A percentile compares a stretch with the other conserved stretches of the same genome.
These are phyloP conservation scores for Saccharomyces hybrid DNA, from an alignment of 1,139 yeast species.

Conservation along the genomic window DNA sequence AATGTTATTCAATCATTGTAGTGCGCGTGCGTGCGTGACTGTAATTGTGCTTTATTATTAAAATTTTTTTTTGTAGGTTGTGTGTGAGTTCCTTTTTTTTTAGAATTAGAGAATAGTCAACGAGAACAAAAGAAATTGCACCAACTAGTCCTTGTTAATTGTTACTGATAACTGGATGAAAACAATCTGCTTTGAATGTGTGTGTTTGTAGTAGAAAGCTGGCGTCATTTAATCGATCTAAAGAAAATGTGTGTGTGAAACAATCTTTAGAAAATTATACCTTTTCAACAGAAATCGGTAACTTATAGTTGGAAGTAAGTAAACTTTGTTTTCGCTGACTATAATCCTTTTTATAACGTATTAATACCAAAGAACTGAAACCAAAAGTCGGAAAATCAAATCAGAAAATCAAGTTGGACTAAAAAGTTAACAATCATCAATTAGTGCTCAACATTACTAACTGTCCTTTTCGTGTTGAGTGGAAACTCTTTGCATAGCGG, in stretches of 20 bases:
- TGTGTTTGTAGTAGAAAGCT: background rate
- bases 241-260: background rate
- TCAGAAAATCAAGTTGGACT: background rate
- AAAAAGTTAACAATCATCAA: background rate
- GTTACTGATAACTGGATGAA: background rate
- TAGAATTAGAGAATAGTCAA: background rate
- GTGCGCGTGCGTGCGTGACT: background rate
- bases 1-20: background rate
- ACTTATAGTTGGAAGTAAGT: background rate
- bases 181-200: background rate
- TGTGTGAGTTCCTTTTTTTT: background rate
- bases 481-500: slow-evolving; percentile 96
- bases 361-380: background rate
- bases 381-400: background rate
- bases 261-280: background rate
- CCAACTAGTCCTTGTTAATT: background rate
- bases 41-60: background rate
- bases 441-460: background rate
- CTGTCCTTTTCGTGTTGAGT: slow-evolving; percentile 81
- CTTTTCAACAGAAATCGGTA: background rate
- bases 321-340: background rate
- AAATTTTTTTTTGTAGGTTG: background rate
- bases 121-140: background rate
- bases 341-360: background rate
- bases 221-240: background rate